Conservation (phyloP, 2,329 filamentous ascomycete species). For the Colletotrichum sp. region DNA sequence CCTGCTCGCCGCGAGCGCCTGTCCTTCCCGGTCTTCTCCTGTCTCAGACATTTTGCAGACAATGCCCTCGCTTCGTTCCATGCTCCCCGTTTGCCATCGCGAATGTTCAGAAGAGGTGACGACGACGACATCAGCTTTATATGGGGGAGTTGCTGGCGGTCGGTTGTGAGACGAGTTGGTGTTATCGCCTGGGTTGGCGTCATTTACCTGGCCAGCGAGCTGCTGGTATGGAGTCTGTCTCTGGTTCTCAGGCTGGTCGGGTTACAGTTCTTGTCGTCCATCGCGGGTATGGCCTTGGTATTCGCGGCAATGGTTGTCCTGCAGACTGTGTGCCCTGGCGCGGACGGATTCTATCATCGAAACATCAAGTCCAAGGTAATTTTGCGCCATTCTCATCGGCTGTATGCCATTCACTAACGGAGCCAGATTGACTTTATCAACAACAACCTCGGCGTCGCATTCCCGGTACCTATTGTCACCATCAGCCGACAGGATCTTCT, state of each 20-base stretch:
- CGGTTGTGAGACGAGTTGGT: background rate
- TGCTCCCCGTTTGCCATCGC: background rate
- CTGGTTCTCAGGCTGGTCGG: conserved; percentile 32
- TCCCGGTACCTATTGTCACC: conserved; percentile 54
- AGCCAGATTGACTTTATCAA: conserved; percentile 54
- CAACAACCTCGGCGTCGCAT: conserved; percentile 54
- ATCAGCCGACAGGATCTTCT: conserved; percentile 41
- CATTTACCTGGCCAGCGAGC: conserved; percentile 45
- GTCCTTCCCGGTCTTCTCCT: conserved; percentile 27
- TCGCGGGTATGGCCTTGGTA: conserved; percentile 50
- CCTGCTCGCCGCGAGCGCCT: background rate
- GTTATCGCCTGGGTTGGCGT: conserved; percentile 36
- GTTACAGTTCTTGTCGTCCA: conserved; percentile 51
- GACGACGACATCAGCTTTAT: background rate
- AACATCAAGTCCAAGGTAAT: conserved; percentile 38
- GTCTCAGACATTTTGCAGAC: conserved; percentile 28
- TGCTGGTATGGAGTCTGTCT: conserved; percentile 51
- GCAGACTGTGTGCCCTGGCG: conserved; percentile 14
- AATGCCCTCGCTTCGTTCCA: background rate
- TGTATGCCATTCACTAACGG: background rate
- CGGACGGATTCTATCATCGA: conserved; percentile 32
- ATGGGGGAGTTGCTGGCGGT: background rate
- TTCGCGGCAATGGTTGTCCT: conserved; percentile 38
- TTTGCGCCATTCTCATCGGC: background rate
- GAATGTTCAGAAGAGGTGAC: conserved; percentile 3